These are phyloP conservation scores for Eimeria praecox DNA, from an alignment of 169 alveolate species.

Conservation along the genomic window DNA sequence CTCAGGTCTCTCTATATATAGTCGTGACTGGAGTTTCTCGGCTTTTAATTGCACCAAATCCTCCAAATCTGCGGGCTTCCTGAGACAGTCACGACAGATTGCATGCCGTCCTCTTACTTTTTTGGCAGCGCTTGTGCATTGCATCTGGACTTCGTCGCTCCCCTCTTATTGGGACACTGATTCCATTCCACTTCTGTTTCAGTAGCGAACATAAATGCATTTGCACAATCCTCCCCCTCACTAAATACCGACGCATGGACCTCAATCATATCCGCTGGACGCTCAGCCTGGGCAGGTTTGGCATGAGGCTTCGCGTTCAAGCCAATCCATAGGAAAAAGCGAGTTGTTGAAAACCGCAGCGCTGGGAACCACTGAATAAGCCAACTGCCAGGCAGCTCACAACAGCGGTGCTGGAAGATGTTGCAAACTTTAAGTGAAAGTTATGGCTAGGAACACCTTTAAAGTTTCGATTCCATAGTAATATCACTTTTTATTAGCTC, in stretches of 20 bases:
- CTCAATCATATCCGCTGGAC: background rate
- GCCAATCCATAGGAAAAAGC: background rate
- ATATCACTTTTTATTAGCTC: background rate
- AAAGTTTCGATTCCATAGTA: background rate
- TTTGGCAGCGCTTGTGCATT: background rate
- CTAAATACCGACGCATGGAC: background rate
- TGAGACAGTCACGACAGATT: background rate
- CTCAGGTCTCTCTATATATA: background rate
- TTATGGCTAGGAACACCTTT: background rate
- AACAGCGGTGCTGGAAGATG: background rate
- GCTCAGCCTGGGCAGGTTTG: background rate
- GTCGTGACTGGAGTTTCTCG: background rate
- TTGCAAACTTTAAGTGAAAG: background rate
- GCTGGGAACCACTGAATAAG: background rate
- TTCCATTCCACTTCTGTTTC: background rate
- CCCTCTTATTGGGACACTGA: background rate
- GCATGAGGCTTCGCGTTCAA: background rate
- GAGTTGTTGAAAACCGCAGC: background rate
- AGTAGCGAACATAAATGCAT: background rate
- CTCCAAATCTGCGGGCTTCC: background rate
- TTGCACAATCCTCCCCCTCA: too few relatives aligned
- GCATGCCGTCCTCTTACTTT: background rate
- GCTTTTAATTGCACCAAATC: background rate
- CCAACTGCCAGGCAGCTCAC: background rate
- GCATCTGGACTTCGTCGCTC: background rate